These are phyloP conservation scores for Saturnispora galanensis DNA, from an alignment of 805 yeast species.

Conservation along the genomic window DNA sequence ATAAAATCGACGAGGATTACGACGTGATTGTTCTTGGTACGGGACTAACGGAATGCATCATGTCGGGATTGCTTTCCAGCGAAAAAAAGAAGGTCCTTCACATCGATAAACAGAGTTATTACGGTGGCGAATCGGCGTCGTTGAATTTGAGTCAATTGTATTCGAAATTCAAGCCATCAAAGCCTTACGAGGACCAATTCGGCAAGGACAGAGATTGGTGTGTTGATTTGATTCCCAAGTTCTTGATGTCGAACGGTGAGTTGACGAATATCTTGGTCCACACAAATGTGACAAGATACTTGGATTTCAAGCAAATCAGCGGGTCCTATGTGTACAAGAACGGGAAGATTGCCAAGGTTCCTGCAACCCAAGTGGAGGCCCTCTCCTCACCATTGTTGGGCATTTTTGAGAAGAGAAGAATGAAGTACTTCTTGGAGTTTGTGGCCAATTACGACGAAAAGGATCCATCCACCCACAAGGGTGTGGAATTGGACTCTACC, in stretches of 20 bases:
- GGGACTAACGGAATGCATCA: constrained; percentile 94
- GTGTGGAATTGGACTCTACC: constrained; percentile 71
- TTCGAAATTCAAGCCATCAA: constrained; percentile 77
- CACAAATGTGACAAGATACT: constrained; percentile 90
- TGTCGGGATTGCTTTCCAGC: constrained; percentile 89
- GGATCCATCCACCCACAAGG: constrained; percentile 72
- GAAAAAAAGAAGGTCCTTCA: constrained; percentile 97
- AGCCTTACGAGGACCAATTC: constrained; percentile 54
- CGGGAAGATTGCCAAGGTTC: constrained; percentile 90
- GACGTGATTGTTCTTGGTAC: constrained; percentile 92
- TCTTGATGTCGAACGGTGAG: constrained; percentile 96
- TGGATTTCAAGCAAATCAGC: constrained; percentile 93
- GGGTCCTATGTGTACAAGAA: constrained; percentile 89
- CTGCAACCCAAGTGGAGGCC: constrained; percentile 87
- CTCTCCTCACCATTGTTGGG: constrained; percentile 89
- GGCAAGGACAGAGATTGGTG: constrained; percentile 98
- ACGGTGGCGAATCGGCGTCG: constrained; percentile 90
- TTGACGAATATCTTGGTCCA: constrained; percentile 90
- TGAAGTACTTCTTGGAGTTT: constrained; percentile 85
- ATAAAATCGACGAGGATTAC: constrained; percentile 82
- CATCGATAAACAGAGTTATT: constrained; percentile 92
- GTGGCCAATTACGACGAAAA: constrained; percentile 76
- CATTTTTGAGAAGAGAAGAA: constrained; percentile 87
- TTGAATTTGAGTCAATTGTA: constrained; percentile 65
- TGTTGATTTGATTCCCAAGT: constrained; percentile 93